A percentile compares a stretch with the other conserved stretches of the same genome.
These are phyloP conservation scores for Xylaria digitata DNA, from an alignment of 2,329 filamentous ascomycete species.

Conservation along the genomic window DNA sequence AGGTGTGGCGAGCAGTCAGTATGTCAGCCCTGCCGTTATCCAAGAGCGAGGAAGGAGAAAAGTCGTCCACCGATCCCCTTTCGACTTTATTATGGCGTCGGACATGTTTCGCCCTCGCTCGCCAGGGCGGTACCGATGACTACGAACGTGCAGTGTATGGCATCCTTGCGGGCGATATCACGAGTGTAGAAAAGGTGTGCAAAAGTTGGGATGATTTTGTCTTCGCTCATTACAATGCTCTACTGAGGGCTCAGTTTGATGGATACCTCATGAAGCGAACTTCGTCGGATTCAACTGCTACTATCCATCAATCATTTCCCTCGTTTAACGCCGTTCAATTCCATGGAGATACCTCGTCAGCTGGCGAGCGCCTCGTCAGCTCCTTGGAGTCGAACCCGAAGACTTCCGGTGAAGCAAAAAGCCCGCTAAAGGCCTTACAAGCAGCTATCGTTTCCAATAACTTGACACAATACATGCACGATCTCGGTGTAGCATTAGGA, in stretches of 20 bases:
- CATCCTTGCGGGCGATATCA: slow-evolving; percentile 84
- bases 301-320: slow-evolving; percentile 68
- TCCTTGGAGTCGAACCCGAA: slow-evolving; percentile 67
- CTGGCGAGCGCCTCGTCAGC: slow-evolving; percentile 69
- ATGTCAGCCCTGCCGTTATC: slow-evolving; percentile 78
- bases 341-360: slow-evolving; percentile 65
- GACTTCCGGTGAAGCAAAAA: slow-evolving; percentile 68
- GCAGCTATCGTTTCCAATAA: slow-evolving; percentile 77
- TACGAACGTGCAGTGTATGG: slow-evolving; percentile 93
- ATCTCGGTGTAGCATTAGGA: slow-evolving; percentile 67
- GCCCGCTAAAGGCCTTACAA: slow-evolving; percentile 80
- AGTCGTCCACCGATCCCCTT: slow-evolving; percentile 56
- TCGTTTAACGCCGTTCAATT: slow-evolving; percentile 74
- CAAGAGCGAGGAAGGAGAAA: slow-evolving; percentile 57
- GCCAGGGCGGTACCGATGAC: slow-evolving; percentile 75
- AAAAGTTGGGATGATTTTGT: slow-evolving; percentile 86
- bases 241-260: slow-evolving; percentile 83
- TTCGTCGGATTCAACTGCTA: slow-evolving; percentile 63
- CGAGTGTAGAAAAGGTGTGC: slow-evolving; percentile 80
- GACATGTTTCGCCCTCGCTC: slow-evolving; percentile 78
- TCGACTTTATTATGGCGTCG: slow-evolving; percentile 77
- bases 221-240: slow-evolving; percentile 88
- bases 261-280: slow-evolving; percentile 70
- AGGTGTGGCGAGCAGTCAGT: slow-evolving; percentile 88
- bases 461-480: slow-evolving; percentile 66